Conservation (phyloP, 495 filamentous ascomycete genomes). For the Aspergillus indologenus region DNA sequence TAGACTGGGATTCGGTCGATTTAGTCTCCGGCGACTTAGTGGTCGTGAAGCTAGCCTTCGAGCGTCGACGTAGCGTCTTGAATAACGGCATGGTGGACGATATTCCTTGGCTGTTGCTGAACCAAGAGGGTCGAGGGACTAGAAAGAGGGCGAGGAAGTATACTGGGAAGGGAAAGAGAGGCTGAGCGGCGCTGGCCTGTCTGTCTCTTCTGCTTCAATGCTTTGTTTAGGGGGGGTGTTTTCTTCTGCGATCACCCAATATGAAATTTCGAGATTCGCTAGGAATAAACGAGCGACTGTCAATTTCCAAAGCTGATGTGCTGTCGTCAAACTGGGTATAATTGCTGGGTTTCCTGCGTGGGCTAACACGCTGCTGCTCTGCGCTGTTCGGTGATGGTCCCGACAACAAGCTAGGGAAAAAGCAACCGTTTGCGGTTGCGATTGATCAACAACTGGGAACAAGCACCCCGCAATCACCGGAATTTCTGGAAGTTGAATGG, state of each 20-base stretch:
- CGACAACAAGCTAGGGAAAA: slow-evolving; percentile 5
- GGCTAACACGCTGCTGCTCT: background rate
- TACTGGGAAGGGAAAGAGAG: slow-evolving; percentile 13
- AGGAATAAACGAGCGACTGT: slow-evolving; percentile 16
- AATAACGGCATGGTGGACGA: slow-evolving; percentile 60
- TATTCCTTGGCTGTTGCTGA: background rate
- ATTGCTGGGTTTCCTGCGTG: background rate
- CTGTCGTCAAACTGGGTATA: background rate
- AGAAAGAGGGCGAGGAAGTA: slow-evolving; percentile 12
- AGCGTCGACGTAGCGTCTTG: slow-evolving; percentile 72
- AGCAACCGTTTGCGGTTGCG: slow-evolving; percentile 42
- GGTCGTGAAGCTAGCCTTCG: slow-evolving; percentile 62
- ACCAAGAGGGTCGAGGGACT: background rate
- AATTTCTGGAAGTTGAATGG: slow-evolving; percentile 9
- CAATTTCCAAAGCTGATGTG: background rate
- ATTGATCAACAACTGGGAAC: slow-evolving; percentile 26
- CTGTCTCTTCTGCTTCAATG: slow-evolving; percentile 5
- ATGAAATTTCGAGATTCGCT: background rate
- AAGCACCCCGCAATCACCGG: slow-evolving; percentile 20
- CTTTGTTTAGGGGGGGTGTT: background rate
- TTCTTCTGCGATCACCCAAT: background rate
- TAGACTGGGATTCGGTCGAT: slow-evolving; percentile 41
- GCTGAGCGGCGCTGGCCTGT: slow-evolving; percentile 3
- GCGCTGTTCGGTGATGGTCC: background rate
- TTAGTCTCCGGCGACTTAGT: slow-evolving; percentile 54